These are phyloP conservation scores for Rhypophila decipiens DNA, from an alignment of 495 filamentous ascomycete genomes.

Conservation along the genomic window DNA sequence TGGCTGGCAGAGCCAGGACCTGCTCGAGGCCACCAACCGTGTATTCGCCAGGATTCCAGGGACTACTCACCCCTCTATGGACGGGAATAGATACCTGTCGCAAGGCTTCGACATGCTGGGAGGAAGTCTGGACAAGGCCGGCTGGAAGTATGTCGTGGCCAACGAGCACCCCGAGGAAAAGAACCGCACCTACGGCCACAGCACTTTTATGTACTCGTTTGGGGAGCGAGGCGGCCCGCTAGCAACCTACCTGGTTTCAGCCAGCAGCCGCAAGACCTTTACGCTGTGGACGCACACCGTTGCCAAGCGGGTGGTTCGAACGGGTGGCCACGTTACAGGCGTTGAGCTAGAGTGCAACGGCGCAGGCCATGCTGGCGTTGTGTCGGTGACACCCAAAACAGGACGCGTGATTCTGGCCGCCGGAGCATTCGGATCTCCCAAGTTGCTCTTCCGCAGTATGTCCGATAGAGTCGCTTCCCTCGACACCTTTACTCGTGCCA, in stretches of 20 bases:
- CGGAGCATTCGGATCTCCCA: constrained; percentile 61
- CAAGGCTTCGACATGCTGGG: constrained; percentile 54
- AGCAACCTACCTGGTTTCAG: constrained; percentile 62
- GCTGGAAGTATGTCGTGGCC: constrained; percentile 56
- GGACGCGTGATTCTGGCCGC: constrained; percentile 64
- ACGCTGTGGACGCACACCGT: constrained; percentile 54
- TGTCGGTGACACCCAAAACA: constrained; percentile 47
- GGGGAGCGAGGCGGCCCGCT: constrained; percentile 63
- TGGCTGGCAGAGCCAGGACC: constrained; percentile 61
- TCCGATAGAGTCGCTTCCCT: no score
- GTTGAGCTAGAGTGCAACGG: constrained; percentile 55
- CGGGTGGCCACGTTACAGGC: constrained; percentile 51
- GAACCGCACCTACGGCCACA: constrained; percentile 56
- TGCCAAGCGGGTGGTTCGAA: constrained; percentile 56
- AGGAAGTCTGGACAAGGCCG: constrained; percentile 44
- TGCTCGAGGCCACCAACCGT: constrained; percentile 47
- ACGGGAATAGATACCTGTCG: constrained; percentile 60
- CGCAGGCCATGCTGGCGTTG: constrained; percentile 49
- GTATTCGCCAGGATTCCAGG: constrained; percentile 63
- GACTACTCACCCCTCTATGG: constrained; percentile 57
- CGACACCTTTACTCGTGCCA: not conserved
- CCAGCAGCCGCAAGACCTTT: constrained; percentile 53
- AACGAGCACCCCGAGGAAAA: constrained; percentile 56
- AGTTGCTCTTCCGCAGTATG: constrained; percentile 49
- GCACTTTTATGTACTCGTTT: constrained; percentile 58